Evolutionary conservation across 2,329 filamentous ascomycete species (phyloP).

Genomic region (Sporothrix pseudoabietina): DNA sequence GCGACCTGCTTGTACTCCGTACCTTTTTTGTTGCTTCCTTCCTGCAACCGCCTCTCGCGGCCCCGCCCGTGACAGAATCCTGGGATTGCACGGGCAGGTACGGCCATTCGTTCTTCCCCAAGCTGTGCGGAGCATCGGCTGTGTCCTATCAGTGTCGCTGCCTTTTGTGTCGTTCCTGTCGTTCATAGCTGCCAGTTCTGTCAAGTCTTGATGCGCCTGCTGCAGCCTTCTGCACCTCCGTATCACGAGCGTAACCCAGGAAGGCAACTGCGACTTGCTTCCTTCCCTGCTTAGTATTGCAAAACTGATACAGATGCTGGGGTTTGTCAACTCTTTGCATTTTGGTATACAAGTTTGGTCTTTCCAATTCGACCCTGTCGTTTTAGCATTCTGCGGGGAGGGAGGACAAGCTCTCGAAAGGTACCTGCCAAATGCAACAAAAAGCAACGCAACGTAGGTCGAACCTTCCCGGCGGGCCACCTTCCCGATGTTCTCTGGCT

Average conservation of each 20-base stretch:
- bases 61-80: constrained; percentile 29
- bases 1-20: neutral
- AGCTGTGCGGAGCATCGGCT: constrained; percentile 2
- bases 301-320: neutral
- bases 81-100: constrained; percentile 23
- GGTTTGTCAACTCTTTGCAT: neutral
- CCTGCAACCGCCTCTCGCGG: constrained; percentile 14
- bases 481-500: constrained; percentile 11
- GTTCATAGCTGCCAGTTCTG: constrained; percentile 22
- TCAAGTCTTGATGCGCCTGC: constrained; percentile 11
- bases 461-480: constrained; percentile 24
- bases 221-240: constrained; percentile 1
- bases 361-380: neutral
- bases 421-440: neutral
- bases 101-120: neutral
- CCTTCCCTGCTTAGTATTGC: neutral
- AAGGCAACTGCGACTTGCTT: constrained; percentile 17
- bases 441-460: constrained; percentile 19
- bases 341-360: neutral
- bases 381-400: constrained; percentile 5
- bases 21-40: neutral
- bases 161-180: neutral
- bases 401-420: neutral
- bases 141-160: constrained; percentile 14
- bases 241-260: constrained; percentile 20